Evolutionary conservation across 495 filamentous ascomycete genomes (phyloP).

Genomic region (Lophiotrema nucula): DNA sequence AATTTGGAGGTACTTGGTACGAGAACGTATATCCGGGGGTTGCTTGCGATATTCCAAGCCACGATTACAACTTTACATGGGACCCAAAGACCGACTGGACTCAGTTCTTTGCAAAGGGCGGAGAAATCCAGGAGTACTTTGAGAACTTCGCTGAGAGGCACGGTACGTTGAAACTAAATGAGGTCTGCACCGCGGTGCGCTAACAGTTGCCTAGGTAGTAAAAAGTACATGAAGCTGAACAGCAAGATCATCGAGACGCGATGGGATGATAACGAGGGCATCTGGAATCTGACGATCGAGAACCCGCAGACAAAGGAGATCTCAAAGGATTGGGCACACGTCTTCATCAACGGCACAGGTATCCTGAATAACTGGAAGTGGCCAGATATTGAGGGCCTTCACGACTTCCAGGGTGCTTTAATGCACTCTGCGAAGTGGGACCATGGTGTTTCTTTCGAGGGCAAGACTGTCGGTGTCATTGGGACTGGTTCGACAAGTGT

Average conservation of each 20-base stretch:
- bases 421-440: conserved; percentile 60
- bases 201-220: conserved; percentile 15
- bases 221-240: conserved; percentile 39
- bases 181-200: too few relatives aligned
- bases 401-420: conserved; percentile 32
- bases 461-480: conserved; percentile 58
- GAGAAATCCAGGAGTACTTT: conserved; percentile 43
- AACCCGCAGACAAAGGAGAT: conserved; percentile 24
- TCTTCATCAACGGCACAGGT: conserved; percentile 40
- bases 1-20: conserved; percentile 39
- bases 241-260: conserved; percentile 34
- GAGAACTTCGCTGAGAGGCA: conserved; percentile 36
- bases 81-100: conserved; percentile 42
- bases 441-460: conserved; percentile 50
- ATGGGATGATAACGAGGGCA: conserved; percentile 35
- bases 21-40: conserved; percentile 39
- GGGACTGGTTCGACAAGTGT: conserved; percentile 44
- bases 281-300: conserved; percentile 32
- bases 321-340: conserved; percentile 30
- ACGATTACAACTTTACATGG: conserved; percentile 40
- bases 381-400: conserved; percentile 34
- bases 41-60: conserved; percentile 40
- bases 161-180: conserved; percentile 18
- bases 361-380: conserved; percentile 38
- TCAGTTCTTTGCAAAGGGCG: conserved; percentile 39